phyloP scores from a whole-genome alignment of 75 land plant species.

The Ceratopteris richardii region DNA sequence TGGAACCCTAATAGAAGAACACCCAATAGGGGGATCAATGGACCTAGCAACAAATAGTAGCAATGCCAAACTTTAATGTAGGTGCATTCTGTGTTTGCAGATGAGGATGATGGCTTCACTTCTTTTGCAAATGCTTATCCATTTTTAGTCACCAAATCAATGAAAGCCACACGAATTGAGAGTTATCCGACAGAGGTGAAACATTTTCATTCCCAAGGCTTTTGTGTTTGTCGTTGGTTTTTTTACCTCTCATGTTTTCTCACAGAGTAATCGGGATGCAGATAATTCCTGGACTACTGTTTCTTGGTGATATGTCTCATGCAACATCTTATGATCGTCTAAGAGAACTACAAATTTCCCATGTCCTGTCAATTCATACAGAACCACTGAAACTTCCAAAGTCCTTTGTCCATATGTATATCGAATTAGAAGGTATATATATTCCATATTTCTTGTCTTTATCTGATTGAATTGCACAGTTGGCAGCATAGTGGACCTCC shows the following conservation, averaged over 20 bases:
- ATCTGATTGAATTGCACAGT: background rate
- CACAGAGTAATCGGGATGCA: background rate
- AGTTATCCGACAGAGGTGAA: constrained; percentile 32
- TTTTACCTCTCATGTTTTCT: background rate
- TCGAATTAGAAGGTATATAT: constrained; percentile 19
- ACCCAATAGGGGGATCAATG: too few species aligned
- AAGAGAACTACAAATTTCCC: constrained; percentile 20
- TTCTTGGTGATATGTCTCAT: constrained; percentile 25
- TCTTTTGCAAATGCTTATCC: constrained; percentile 20
- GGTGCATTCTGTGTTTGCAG: too few species aligned
- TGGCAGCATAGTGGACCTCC: background rate
- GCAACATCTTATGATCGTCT: constrained; percentile 14
- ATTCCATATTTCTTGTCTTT: background rate
- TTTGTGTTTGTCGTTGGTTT: constrained; percentile 1
- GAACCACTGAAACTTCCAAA: constrained; percentile 17
- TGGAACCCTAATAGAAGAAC: too few species aligned
- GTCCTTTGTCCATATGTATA: constrained; percentile 14
- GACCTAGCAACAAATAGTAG: too few species aligned
- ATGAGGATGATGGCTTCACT: constrained; percentile 13
- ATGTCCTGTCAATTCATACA: constrained; percentile 28
- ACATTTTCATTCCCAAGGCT: background rate
- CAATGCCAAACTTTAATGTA: too few species aligned
- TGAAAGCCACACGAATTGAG: constrained; percentile 13
- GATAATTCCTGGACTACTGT: constrained; percentile 28
- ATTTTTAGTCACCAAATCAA: constrained; percentile 25